These are phyloP conservation scores for Cylindrotheca fusiformis DNA, from an alignment of 108 stramenopile species.

Conservation along the genomic window DNA sequence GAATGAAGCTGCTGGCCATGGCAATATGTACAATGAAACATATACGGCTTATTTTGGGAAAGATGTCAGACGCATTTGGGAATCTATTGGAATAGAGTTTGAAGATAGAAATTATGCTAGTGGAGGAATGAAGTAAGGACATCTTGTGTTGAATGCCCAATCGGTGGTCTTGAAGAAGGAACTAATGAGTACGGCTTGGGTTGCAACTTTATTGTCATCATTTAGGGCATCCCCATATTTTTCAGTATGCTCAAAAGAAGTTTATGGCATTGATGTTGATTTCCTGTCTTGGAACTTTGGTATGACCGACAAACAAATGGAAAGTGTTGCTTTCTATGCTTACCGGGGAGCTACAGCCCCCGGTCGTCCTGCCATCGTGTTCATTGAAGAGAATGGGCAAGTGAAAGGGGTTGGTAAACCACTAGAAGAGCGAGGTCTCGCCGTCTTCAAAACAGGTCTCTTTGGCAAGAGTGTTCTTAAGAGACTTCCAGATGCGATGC, in stretches of 20 bases:
- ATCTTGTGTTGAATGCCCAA: not conserved
- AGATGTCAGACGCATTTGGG: slow-evolving; percentile 39
- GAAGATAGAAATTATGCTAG: slow-evolving; percentile 46
- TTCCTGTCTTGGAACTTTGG: slow-evolving; percentile 58
- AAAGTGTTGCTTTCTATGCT: slow-evolving; percentile 22
- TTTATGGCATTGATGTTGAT: slow-evolving; percentile 64
- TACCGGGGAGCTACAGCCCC: slow-evolving; percentile 12
- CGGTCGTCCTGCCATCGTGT: slow-evolving; percentile 33
- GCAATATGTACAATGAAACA: slow-evolving; percentile 59
- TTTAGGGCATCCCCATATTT: not conserved
- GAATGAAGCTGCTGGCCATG: slow-evolving; percentile 81
- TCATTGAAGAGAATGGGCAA: slow-evolving; percentile 1
- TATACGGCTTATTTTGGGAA: slow-evolving; percentile 58
- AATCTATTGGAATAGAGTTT: slow-evolving; percentile 55
- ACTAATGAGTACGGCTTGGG: not conserved
- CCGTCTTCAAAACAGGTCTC: not conserved
- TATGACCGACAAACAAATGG: slow-evolving; percentile 26
- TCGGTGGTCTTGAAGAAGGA: not conserved
- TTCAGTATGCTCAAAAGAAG: slow-evolving; percentile 43
- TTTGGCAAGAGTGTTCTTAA: not conserved
- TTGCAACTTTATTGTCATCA: not conserved
- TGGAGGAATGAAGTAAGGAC: slow-evolving; percentile 13
- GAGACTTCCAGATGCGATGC: slow-evolving; percentile 20
- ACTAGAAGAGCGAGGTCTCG: slow-evolving; percentile 1
- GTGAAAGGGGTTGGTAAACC: slow-evolving; percentile 18